Percentiles rank a stretch among this genome's conserved stretches.
Conservation (phyloP, 257 asterid genomes). For the Nicotiana otophora region DNA sequence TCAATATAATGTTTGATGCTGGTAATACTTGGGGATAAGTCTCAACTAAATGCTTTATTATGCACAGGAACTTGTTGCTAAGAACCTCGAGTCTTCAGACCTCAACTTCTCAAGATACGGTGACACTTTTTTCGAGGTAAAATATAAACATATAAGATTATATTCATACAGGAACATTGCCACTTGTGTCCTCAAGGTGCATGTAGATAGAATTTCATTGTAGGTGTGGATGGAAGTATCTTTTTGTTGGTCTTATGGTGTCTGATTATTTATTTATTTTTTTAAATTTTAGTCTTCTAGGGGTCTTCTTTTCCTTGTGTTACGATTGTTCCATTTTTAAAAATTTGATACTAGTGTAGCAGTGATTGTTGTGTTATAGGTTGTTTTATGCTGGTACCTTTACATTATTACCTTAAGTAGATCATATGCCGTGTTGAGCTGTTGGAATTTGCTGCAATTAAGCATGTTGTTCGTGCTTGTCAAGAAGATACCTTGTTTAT, state of each 20-base stretch:
- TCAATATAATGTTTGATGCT: background rate
- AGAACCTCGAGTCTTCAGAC: constrained; percentile 72
- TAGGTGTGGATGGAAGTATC: background rate
- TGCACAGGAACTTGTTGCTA: constrained; percentile 87
- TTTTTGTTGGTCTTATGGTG: background rate
- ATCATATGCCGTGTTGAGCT: background rate
- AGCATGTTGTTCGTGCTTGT: background rate
- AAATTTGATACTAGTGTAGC: background rate
- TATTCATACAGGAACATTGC: background rate
- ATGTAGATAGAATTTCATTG: background rate
- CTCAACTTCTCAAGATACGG: constrained; percentile 93
- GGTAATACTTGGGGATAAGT: background rate
- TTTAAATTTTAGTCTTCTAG: background rate
- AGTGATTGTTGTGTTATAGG: background rate
- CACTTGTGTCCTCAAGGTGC: background rate
- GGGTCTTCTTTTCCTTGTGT: background rate
- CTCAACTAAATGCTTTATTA: constrained; percentile 6
- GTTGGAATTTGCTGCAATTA: background rate
- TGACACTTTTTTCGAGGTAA: constrained; percentile 89
- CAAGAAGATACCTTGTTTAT: background rate
- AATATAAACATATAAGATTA: background rate
- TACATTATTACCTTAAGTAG: background rate
- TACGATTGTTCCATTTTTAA: background rate
- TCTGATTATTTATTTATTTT: background rate
- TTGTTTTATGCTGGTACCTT: background rate